Evolutionary conservation across 768 basidiomycete genomes (phyloP).

Genomic region (Lanmaoa rubissima): DNA sequence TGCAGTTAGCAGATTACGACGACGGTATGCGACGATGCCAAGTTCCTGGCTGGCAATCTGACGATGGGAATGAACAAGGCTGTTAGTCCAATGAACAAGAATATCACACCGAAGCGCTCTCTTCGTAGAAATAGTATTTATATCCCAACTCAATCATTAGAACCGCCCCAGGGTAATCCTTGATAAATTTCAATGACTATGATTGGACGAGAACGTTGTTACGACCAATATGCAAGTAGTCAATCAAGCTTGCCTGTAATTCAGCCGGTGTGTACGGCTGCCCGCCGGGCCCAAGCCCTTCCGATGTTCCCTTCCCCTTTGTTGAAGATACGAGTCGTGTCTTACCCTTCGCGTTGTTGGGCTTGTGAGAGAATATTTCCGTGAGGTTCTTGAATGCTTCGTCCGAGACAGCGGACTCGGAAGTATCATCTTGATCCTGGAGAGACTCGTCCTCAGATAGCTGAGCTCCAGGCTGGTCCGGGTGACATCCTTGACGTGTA

Average conservation of each 20-base stretch:
- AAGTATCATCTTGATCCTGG: conserved; percentile 26
- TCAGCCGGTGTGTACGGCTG: conserved; percentile 76
- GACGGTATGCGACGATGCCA: conserved; percentile 69
- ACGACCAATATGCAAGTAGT: background rate
- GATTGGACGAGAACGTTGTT: background rate
- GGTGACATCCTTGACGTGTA: conserved; percentile 15
- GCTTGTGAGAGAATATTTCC: conserved; percentile 43
- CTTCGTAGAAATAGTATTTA: conserved; percentile 78
- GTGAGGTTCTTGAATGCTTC: conserved; percentile 46
- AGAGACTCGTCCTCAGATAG: conserved; percentile 23
- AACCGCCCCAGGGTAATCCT: conserved; percentile 60
- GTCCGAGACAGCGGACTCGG: conserved; percentile 44
- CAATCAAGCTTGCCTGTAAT: conserved; percentile 47
- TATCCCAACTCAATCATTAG: conserved; percentile 85
- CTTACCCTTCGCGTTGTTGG: conserved; percentile 38
- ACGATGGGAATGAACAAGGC: conserved; percentile 10
- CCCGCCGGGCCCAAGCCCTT: conserved; percentile 62
- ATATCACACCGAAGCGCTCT: conserved; percentile 68
- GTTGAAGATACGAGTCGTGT: conserved; percentile 25
- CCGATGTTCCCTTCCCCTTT: conserved; percentile 37
- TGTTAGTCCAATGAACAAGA: background rate
- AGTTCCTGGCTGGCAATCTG: conserved; percentile 75
- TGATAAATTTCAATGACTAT: conserved; percentile 51
- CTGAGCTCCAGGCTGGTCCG: conserved; percentile 10
- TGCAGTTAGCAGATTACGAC: conserved; percentile 73